Conservation (phyloP, 768 basidiomycete genomes). For the Lentinula sp. region DNA sequence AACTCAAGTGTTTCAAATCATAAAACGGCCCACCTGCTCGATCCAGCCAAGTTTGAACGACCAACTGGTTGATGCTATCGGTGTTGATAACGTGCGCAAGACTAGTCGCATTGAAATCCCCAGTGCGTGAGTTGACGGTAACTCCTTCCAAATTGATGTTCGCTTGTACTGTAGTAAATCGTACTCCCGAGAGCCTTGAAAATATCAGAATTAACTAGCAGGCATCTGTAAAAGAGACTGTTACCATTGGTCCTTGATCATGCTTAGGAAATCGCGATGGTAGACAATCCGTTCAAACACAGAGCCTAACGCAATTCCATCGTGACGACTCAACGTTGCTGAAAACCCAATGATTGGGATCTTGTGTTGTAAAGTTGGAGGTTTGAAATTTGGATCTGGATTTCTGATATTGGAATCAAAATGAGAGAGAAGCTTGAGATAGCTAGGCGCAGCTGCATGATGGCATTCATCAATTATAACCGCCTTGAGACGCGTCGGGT, state of each 20-base stretch:
- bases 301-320: conserved; percentile 81
- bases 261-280: conserved; percentile 83
- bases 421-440: conserved; percentile 76
- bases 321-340: conserved; percentile 90
- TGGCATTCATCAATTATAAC: conserved; percentile 93
- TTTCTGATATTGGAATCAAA: conserved; percentile 66
- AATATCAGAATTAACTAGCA: not conserved
- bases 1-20: not conserved
- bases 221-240: conserved; percentile 10
- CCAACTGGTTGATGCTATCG: conserved; percentile 64
- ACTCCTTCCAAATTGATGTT: conserved; percentile 66
- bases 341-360: conserved; percentile 92
- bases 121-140: conserved; percentile 56
- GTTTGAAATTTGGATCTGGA: conserved; percentile 38
- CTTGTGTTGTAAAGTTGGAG: conserved; percentile 32
- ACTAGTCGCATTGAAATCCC: conserved; percentile 78
- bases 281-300: conserved; percentile 92
- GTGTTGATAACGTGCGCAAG: conserved; percentile 83
- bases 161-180: conserved; percentile 78
- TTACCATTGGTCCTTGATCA: conserved; percentile 91
- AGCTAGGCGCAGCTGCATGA: conserved; percentile 87
- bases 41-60: conserved; percentile 83
- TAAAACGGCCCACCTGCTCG: conserved; percentile 51
- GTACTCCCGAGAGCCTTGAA: conserved; percentile 75
- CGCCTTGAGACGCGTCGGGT: conserved; percentile 59